Evolutionary conservation across 495 filamentous ascomycete species (phyloP).

Genomic region (Thermochaetoides thermophila): DNA sequence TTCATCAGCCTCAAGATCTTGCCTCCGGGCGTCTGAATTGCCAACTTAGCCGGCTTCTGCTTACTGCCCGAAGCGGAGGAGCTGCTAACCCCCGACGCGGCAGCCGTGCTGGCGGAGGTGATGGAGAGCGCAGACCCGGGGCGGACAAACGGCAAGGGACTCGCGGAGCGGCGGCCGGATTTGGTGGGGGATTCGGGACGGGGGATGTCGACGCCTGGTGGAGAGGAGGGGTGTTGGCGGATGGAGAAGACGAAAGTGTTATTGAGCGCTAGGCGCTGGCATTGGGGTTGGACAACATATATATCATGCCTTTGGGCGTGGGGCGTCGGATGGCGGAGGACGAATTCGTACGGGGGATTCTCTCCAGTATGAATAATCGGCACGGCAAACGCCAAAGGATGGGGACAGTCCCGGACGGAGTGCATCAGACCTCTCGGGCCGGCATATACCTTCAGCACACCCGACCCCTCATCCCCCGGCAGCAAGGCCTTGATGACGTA

Average conservation of each 20-base stretch:
- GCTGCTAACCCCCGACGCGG: slow-evolving; percentile 40
- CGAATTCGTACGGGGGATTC: slow-evolving; percentile 87
- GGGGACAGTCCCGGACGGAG: slow-evolving; percentile 83
- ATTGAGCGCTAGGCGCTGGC: slow-evolving; percentile 68
- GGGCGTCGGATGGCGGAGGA: slow-evolving; percentile 85
- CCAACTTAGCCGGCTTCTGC: slow-evolving; percentile 80
- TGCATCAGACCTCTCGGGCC: slow-evolving; percentile 93
- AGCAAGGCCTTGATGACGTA: slow-evolving; percentile 87
- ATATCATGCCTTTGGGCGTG: slow-evolving; percentile 93
- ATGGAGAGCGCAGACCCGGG: slow-evolving; percentile 76
- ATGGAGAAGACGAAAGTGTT: slow-evolving; percentile 97
- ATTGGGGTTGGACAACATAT: slow-evolving; percentile 92
- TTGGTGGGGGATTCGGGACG: slow-evolving; percentile 19
- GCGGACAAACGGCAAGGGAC: slow-evolving; percentile 55
- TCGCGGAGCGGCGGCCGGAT: slow-evolving; percentile 25
- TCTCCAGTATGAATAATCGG: slow-evolving; percentile 81
- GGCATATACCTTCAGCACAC: slow-evolving; percentile 79
- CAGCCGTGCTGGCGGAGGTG: slow-evolving; percentile 44
- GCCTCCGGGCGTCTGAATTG: slow-evolving; percentile 87
- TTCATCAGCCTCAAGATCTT: slow-evolving; percentile 85
- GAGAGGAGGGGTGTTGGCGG: slow-evolving; percentile 76
- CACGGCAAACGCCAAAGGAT: slow-evolving; percentile 79
- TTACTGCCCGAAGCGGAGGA: slow-evolving; percentile 14
- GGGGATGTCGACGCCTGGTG: too few species aligned
- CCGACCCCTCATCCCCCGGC: slow-evolving; percentile 79